Evolutionary conservation across 768 basidiomycete genomes (phyloP), one percentile per base, ranked within the genome.

Genomic region (Phylloporus scabripes): DNA sequence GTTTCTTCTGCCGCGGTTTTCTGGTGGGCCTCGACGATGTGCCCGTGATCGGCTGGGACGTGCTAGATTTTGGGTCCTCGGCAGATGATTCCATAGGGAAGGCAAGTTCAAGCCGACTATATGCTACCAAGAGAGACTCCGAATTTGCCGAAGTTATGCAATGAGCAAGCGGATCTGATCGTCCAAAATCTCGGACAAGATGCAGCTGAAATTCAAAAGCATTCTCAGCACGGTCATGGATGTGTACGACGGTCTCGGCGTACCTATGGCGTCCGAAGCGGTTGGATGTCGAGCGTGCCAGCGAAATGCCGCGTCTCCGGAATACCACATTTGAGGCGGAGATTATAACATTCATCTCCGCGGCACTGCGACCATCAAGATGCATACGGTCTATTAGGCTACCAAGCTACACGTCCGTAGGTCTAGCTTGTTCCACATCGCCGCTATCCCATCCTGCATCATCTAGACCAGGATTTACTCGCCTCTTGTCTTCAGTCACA

Each of bases 401-500:
- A 28, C 41, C 18, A 39, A 51, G 40, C 49, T 54, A 62, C 51
- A 46, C 54, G 34, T 50, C 52, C 8, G 17, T 36, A 7, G 48
- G 48, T 44, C 58, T 46, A 32, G 28, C 58, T 20, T 49, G 46
- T 52, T 59, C 62, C 24, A 49, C 42, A 45, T 63, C 64, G 15
- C 38, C 53, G 24, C 60, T 56, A 38, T 67, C 60, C 60, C 64
- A 60, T 33, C 59, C 55, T 39, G 56, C 60, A 33, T 65, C 66
- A 20, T 68, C 64, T 42, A 74, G 48, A 24, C 83, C 89, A 14
- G 91, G 91, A 66, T 92, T 93, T 3, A 87, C 70, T 56, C 75
- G 72, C 48, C 93, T 72, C 65, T 75, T 76, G 67, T 94, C 92
- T 63, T 85, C 80, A 39, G 81, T 83, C 46, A 77, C 82, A 26